These are phyloP conservation scores for Ceratocystis variospora DNA, from an alignment of 2,329 filamentous ascomycete genomes.

Conservation along the genomic window DNA sequence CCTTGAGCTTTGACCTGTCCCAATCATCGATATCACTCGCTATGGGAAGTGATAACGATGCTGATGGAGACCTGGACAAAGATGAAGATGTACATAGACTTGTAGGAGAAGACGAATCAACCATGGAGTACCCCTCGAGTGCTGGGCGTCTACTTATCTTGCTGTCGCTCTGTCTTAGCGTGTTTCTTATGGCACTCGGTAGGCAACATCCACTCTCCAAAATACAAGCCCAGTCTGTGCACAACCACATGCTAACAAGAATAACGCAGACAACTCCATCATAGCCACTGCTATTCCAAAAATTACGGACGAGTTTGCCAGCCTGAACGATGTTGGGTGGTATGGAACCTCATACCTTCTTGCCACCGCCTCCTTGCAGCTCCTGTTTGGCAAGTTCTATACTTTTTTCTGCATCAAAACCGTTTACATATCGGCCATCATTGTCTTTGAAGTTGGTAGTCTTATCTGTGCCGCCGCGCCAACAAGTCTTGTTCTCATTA, in stretches of 20 bases:
- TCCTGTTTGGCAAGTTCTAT: constrained; percentile 32
- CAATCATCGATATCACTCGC: not conserved
- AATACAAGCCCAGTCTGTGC: not conserved
- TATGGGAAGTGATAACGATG: not conserved
- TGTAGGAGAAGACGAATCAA: not conserved
- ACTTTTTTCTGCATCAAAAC: constrained; percentile 34
- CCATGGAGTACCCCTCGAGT: constrained; percentile 1
- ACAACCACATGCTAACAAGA: not conserved
- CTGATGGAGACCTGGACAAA: not conserved
- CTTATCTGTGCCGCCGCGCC: constrained; percentile 29
- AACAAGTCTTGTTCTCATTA: constrained; percentile 26
- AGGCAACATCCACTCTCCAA: not conserved
- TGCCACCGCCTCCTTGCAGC: constrained; percentile 30
- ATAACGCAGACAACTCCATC: constrained; percentile 28
- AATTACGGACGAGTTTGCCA: constrained; percentile 32
- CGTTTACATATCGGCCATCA: constrained; percentile 29
- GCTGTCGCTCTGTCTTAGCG: constrained; percentile 25
- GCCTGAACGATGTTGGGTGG: constrained; percentile 37
- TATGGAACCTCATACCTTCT: constrained; percentile 35
- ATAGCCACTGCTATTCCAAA: constrained; percentile 33
- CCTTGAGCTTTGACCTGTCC: not conserved
- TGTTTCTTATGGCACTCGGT: constrained; percentile 32
- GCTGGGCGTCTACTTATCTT: constrained; percentile 21
- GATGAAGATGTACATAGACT: constrained; percentile 5
- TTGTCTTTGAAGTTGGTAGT: constrained; percentile 33